Base-by-base conservation (phyloP, 805 yeast species). In the Saturnispora mendoncae region DNA sequence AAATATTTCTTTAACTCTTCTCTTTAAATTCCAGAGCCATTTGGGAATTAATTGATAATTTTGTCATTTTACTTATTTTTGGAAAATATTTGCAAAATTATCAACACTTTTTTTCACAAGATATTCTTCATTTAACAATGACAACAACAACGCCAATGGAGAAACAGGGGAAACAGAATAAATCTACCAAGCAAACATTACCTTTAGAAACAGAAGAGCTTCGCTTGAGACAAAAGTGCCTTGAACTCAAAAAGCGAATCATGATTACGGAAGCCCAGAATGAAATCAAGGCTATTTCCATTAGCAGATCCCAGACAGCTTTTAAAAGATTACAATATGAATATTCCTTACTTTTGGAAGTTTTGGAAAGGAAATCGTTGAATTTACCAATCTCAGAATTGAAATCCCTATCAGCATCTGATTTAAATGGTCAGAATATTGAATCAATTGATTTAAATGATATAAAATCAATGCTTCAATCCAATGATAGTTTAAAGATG, bases 241-340 rank as follows among this genome's bases (percentile, higher is more conserved):
- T 69, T 52, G 88, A 80, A 37, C 67, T 87, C 51, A 78, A 79
- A 57, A 68, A 69, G 48, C 71, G 86, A 52, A 78, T 88, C 29
- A 64, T 66, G 3, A 84, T 81, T 47, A 71, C 87, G 25, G 94
- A 86, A 53, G 78, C 75, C 40, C 76, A 77, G 52, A 90, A 87
- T 58, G 92, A 84, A 55, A 64, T 77, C 6, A 75, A 86, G 41
- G 72, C 87, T 1, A 62, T 86, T 24, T 84, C 92, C 2, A 76
- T 92, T 26, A 73, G 80, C 13, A 74, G 95, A 51, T 79, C 94
- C 10, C 76, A 84, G 48, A 70, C 76, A 21, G 75, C 87, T 7
- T 78, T 88, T 27, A 76, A 85, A 51, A 67, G 97, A 48, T 67
- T 85, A 35, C 74, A 95, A 44, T 69, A 87, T 34, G 97, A 92